Base-by-base conservation (phyloP, 192 early-diverging fungal species). In the Pilobolus umbonatus region DNA sequence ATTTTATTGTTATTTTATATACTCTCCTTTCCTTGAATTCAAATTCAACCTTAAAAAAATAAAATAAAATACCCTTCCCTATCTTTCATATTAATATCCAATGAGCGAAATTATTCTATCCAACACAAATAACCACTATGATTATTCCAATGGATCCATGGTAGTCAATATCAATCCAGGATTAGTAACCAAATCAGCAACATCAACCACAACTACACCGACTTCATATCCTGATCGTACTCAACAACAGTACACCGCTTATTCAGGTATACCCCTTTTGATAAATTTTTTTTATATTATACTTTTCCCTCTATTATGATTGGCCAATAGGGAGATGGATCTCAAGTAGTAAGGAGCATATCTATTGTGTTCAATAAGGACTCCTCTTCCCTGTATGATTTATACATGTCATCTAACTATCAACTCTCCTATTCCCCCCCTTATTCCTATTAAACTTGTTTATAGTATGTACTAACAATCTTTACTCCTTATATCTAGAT, bases 91-190 rank as follows among this genome's bases (percentile, higher is more conserved):
- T n/a, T n/a, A n/a, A 56, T 39, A 12, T 40, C 19, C 29, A 46
- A 62, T 62, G 61, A 62, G 39, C 21, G 61, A 62, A 45, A 52
- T 62, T 38, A 17, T 22, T 21, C 34, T 62, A 25, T 11, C 48
- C 25, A 51, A 26, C 22, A 38, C 49, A 36, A 39, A 36, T 14
- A 43, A 49, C 30, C 50, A 61, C 17, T 47, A 62, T 17, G 55
- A 57, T 12, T 57, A 57, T 31, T 26, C 55, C n/a, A 57, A 40
- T 40, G 30, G 55, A 14, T 57, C 55, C 14, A 57, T 57, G 55
- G 46, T 62, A 39, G 36, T 55, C 17, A 55, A 55, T 42, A 62
- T 62, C 14, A 55, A 62, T 62, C 61, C 61, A 32, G 25, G 32
- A 11, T 26, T 62, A 25, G 61, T 62, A 21, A 25, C 39, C 25